phyloP scores from a whole-genome alignment of 2,329 filamentous ascomycete genomes.

The Phaeosphaeria sp. region DNA sequence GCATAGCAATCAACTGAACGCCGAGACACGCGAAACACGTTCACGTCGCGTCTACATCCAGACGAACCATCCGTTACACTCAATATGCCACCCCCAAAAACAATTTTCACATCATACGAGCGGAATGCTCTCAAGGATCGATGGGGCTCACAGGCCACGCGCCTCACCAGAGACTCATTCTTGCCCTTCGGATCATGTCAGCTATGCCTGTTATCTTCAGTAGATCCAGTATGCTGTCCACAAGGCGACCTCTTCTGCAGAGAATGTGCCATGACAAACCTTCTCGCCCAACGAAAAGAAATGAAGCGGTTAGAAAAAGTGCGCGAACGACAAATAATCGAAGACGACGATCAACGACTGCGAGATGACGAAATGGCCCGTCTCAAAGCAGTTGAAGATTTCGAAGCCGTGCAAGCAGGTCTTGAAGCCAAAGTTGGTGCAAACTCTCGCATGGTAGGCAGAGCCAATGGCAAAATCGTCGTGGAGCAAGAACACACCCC shows the following conservation, averaged over 20 bases:
- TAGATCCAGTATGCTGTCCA: conserved; percentile 81
- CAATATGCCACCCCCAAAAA: conserved; percentile 38
- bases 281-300: conserved; percentile 90
- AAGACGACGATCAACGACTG: conserved; percentile 65
- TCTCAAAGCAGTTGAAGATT: conserved; percentile 75
- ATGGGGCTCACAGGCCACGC: conserved; percentile 84
- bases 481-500: conserved; percentile 48
- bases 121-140: conserved; percentile 78
- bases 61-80: background rate
- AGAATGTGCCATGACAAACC: conserved; percentile 89
- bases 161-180: conserved; percentile 87
- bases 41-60: too few species aligned
- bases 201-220: conserved; percentile 81
- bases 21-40: too few species aligned
- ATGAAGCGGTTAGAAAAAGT: conserved; percentile 80
- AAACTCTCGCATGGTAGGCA: conserved; percentile 48
- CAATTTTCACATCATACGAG: conserved; percentile 92
- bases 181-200: conserved; percentile 88
- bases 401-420: conserved; percentile 82
- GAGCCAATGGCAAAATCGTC: conserved; percentile 53
- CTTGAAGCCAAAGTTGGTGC: conserved; percentile 49
- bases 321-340: conserved; percentile 66
- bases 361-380: conserved; percentile 73
- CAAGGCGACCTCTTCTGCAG: conserved; percentile 89
- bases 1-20: too few species aligned